Base-by-base conservation (phyloP, 768 basidiomycete species). In the Tricholoma furcatifolium region DNA sequence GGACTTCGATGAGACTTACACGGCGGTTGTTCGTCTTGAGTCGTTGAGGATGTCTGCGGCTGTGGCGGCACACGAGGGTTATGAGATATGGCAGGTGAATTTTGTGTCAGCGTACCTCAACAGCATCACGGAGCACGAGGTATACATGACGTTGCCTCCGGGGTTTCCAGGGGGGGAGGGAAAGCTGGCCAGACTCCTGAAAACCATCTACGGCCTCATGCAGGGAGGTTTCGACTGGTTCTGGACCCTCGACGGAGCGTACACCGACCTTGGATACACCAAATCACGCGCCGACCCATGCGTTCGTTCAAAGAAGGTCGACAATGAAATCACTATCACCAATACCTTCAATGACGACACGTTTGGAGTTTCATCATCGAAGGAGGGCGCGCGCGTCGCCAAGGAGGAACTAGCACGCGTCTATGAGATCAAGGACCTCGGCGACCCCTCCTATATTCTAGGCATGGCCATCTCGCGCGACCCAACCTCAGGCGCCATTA, bases 1-100 rank as follows among this genome's bases (percentile, higher is more conserved):
- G n/a, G n/a, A n/a, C n/a, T n/a, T n/a, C n/a, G n/a, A n/a, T n/a
- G n/a, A n/a, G n/a, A n/a, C n/a, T n/a, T n/a, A n/a, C n/a, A n/a
- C n/a, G n/a, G n/a, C n/a, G n/a, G 55, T 62, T 9, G 59, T 60
- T 6, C 69, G 74, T 4, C 43, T 71, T 11, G 67, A 71, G 47
- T 71, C 56, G 51, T 50, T 53, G 23, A 53, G 51, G 8, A 58
- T 42, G 9, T 58, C 52, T 27, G 51, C 59, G n/a, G n/a, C n/a
- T n/a, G n/a, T n/a, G n/a, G n/a, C n/a, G n/a, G n/a, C n/a, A n/a
- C n/a, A n/a, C n/a, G 4, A 42, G 40, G 0, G 54, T 60, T n/a
- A 51, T 53, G 15, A 44, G 46, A 10, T 50, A 59, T 11, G 54
- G 21, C 31, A 41, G 23, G 40, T 48, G 15, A 48, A 48, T 9